Evolutionary conservation across 495 filamentous ascomycete genomes (phyloP).

Genomic region (Echria macrotheca): DNA sequence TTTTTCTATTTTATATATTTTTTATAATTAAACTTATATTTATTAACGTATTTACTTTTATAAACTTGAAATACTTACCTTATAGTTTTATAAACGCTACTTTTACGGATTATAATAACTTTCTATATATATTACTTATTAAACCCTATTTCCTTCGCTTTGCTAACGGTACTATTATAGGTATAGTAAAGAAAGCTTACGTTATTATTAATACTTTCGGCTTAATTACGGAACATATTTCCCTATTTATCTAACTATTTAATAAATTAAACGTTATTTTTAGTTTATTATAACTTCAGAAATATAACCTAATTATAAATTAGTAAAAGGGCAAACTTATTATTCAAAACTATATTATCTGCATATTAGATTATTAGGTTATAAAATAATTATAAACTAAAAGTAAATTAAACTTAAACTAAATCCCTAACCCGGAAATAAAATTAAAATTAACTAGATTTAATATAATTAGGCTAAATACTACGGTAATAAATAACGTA

Average conservation of each 20-base stretch:
- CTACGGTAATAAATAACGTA: no score
- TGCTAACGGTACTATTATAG: background rate
- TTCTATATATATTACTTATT: no score
- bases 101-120: background rate
- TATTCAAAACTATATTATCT: background rate
- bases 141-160: no score
- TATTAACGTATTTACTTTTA: no score
- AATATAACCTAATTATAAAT: no score
- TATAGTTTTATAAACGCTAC: background rate
- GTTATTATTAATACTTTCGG: no score
- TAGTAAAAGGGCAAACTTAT: no score
- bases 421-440: background rate
- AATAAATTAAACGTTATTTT: background rate
- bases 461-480: background rate
- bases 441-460: no score
- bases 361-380: background rate
- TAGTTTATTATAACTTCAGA: background rate
- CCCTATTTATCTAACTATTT: background rate
- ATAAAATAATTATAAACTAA: background rate
- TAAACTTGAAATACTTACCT: no score
- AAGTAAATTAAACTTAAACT: background rate
- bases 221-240: background rate
- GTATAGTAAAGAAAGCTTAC: background rate
- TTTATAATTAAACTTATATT: background rate
- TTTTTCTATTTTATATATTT: background rate